Conservation (phyloP, 1,284 basidiomycete species). For the Ganoderma multipileum region DNA sequence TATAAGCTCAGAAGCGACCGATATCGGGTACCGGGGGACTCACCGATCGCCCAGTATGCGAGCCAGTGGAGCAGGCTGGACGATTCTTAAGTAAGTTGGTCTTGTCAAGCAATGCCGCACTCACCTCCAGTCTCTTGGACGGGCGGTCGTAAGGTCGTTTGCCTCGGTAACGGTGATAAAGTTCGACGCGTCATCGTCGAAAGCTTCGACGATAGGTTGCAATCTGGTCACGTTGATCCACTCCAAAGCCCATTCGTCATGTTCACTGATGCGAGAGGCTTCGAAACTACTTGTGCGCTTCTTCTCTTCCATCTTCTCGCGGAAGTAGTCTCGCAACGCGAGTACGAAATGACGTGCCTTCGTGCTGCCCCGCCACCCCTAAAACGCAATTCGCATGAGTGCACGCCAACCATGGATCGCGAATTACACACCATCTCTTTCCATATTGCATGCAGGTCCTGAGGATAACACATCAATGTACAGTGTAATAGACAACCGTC, state of each 20-base stretch:
- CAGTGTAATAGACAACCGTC: not conserved
- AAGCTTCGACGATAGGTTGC: slow-evolving; percentile 53
- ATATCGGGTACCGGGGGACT: not conserved
- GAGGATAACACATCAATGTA: not conserved
- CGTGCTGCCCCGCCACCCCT: slow-evolving; percentile 46
- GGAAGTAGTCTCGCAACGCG: slow-evolving; percentile 44
- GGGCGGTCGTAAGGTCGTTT: slow-evolving; percentile 19
- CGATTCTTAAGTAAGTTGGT: not conserved
- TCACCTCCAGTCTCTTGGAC: slow-evolving; percentile 28
- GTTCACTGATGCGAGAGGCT: slow-evolving; percentile 41
- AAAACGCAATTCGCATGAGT: not conserved
- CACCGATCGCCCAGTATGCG: slow-evolving; percentile 54
- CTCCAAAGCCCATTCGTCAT: slow-evolving; percentile 49
- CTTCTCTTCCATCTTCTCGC: slow-evolving; percentile 31
- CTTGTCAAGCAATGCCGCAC: not conserved
- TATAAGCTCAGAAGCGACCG: not conserved
- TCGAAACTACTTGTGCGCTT: slow-evolving; percentile 11
- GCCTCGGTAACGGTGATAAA: slow-evolving; percentile 52
- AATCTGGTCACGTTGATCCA: slow-evolving; percentile 50
- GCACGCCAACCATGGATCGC: not conserved
- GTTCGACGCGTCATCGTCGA: slow-evolving; percentile 58
- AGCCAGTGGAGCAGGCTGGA: slow-evolving; percentile 41
- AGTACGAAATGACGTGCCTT: slow-evolving; percentile 45
- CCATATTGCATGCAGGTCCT: slow-evolving; percentile 35
- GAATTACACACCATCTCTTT: slow-evolving; percentile 37